Conservation (phyloP, 2,329 filamentous ascomycete genomes). For the Mariannaea sp. region DNA sequence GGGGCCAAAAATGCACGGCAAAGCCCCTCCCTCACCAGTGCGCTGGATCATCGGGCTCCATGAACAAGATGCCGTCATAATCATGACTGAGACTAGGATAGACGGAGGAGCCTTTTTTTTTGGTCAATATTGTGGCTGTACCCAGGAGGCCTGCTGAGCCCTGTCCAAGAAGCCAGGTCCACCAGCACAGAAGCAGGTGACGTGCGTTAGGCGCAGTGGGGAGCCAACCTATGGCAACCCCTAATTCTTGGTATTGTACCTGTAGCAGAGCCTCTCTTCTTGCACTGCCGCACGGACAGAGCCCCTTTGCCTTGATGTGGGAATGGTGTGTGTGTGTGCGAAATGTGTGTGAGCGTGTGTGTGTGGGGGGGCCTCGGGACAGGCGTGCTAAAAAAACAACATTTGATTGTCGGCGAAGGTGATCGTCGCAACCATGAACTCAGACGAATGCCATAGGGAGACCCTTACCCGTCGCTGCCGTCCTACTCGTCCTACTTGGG, state of each 20-base stretch:
- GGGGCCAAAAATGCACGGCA: conserved; percentile 8
- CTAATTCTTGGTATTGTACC: conserved; percentile 2
- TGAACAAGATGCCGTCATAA: conserved; percentile 14
- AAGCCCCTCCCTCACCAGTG: neutral
- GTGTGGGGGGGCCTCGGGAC: conserved; percentile 3
- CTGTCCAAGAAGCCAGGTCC: conserved; percentile 7
- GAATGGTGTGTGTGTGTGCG: too few relatives aligned
- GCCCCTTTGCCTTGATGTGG: neutral
- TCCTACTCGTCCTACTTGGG: conserved; percentile 11
- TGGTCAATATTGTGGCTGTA: conserved; percentile 18
- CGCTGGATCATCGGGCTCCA: neutral
- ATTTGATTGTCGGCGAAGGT: conserved; percentile 7
- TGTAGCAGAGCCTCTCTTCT: conserved; percentile 8
- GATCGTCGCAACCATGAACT: neutral
- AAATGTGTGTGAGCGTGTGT: too few relatives aligned
- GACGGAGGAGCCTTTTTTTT: neutral
- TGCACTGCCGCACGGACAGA: conserved; percentile 17
- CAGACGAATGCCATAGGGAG: neutral
- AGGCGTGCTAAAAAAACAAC: conserved; percentile 21
- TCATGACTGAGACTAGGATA: neutral
- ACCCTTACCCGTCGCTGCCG: neutral
- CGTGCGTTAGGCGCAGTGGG: neutral
- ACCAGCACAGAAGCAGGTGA: neutral
- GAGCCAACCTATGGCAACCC: neutral
- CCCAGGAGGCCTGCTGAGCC: conserved; percentile 14